These are phyloP conservation scores for Leucocoprinus birnbaumii DNA, from an alignment of 768 basidiomycete genomes.

Conservation along the genomic window DNA sequence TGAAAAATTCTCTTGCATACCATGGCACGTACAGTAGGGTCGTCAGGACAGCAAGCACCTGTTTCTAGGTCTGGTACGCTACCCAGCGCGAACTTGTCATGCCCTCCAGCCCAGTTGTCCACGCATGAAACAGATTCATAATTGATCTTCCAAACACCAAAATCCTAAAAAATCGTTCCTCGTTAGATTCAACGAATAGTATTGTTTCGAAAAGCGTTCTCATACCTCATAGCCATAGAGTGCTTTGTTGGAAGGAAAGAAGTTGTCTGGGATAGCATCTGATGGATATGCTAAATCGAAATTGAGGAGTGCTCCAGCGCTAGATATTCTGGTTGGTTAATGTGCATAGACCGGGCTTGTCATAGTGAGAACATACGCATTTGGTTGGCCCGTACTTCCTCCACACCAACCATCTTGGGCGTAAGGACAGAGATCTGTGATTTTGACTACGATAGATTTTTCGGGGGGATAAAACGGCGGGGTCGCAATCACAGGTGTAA, in stretches of 20 bases:
- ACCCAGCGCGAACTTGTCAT: conserved; percentile 60
- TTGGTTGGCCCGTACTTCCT: conserved; percentile 57
- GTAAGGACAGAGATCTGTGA: conserved; percentile 78
- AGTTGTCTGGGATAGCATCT: conserved; percentile 59
- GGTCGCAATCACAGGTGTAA: conserved; percentile 61
- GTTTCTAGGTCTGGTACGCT: conserved; percentile 56
- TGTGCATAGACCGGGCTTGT: background rate
- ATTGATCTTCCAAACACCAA: conserved; percentile 83
- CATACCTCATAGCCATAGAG: conserved; percentile 57
- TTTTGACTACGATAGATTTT: conserved; percentile 68
- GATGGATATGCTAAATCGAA: conserved; percentile 86
- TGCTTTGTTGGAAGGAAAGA: conserved; percentile 70
- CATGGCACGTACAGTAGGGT: conserved; percentile 51
- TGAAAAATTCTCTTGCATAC: background rate
- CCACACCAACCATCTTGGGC: conserved; percentile 67
- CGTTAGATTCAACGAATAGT: background rate
- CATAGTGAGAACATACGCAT: conserved; percentile 45
- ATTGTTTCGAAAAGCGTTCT: background rate
- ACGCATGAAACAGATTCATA: conserved; percentile 66
- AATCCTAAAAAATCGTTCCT: conserved; percentile 47
- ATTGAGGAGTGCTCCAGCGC: conserved; percentile 69
- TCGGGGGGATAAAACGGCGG: conserved; percentile 69
- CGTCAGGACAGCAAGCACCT: conserved; percentile 69
- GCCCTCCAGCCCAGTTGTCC: conserved; percentile 60
- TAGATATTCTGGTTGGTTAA: conserved; percentile 20